Conservation (phyloP, 2,329 filamentous ascomycete species). For the Aspergillus sp. region DNA sequence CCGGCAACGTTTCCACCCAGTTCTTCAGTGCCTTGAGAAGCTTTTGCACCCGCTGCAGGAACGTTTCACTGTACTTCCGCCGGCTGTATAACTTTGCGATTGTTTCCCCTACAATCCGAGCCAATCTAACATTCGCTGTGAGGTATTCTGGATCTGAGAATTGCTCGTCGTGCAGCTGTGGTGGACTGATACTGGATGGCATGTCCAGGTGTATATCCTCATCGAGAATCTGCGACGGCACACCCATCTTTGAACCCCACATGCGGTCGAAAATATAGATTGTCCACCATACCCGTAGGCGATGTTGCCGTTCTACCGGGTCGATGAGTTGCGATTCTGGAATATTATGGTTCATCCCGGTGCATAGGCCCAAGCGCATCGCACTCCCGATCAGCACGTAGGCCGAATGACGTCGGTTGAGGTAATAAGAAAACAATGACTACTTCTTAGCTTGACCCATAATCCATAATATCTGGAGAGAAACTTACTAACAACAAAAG, state of each 20-base stretch:
- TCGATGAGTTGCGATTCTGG: constrained; percentile 32
- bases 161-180: constrained; percentile 28
- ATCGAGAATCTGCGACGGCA: constrained; percentile 46
- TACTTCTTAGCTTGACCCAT: constrained; percentile 6
- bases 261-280: constrained; percentile 40
- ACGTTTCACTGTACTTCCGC: constrained; percentile 32
- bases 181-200: constrained; percentile 28
- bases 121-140: constrained; percentile 33
- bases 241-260: constrained; percentile 46
- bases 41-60: constrained; percentile 37
- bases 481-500: constrained; percentile 33
- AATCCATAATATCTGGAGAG: neutral
- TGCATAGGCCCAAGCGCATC: constrained; percentile 38
- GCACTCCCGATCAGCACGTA: constrained; percentile 32
- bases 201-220: constrained; percentile 42
- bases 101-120: constrained; percentile 32
- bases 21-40: constrained; percentile 33
- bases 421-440: constrained; percentile 33
- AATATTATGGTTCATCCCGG: constrained; percentile 42
- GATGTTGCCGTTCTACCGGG: constrained; percentile 35
- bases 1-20: constrained; percentile 34
- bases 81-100: constrained; percentile 31
- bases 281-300: constrained; percentile 35
- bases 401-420: constrained; percentile 31
- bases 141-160: constrained; percentile 33